phyloP scores from a whole-genome alignment of 257 asterid species.

The Paraleonurus japonicus region DNA sequence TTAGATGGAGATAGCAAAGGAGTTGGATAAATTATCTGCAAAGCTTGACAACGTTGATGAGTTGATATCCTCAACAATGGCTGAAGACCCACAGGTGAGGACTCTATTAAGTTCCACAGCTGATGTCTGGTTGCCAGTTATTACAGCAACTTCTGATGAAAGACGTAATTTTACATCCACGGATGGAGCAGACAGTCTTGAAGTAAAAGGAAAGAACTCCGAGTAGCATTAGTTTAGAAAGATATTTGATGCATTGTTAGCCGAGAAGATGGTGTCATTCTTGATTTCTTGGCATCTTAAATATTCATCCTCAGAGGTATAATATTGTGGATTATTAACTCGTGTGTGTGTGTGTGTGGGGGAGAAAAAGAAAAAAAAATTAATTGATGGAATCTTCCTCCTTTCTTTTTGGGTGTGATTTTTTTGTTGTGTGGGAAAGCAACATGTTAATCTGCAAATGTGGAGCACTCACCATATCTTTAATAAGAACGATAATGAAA shows the following conservation, averaged over 20 bases:
- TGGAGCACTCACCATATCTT: too few species aligned
- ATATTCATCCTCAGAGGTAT: not conserved
- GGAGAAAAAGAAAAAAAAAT: too few species aligned
- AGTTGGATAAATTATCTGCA: constrained; percentile 78
- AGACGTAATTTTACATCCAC: constrained; percentile 56
- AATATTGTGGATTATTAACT: not conserved
- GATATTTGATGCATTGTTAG: not conserved
- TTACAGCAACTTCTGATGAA: constrained; percentile 83
- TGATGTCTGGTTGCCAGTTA: constrained; percentile 92
- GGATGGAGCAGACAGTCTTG: constrained; percentile 40
- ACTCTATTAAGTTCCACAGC: constrained; percentile 78
- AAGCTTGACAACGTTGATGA: constrained; percentile 79
- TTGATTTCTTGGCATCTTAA: not conserved
- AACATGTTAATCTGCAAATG: too few species aligned
- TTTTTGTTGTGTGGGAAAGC: not conserved
- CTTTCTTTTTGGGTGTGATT: not conserved
- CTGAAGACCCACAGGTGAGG: constrained; percentile 67
- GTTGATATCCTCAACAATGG: constrained; percentile 80
- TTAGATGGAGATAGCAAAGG: constrained; percentile 79
- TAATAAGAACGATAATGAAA: too few species aligned
- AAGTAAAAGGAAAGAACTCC: constrained; percentile 43
- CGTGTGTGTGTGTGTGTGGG: too few species aligned
- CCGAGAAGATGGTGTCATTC: not conserved
- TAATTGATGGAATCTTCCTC: not conserved
- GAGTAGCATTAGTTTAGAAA: constrained; percentile 30